Evolutionary conservation across 2,329 filamentous ascomycete species (phyloP), one percentile per base, ranked within the genome.

Genomic region (Podosphaera aphanis): DNA sequence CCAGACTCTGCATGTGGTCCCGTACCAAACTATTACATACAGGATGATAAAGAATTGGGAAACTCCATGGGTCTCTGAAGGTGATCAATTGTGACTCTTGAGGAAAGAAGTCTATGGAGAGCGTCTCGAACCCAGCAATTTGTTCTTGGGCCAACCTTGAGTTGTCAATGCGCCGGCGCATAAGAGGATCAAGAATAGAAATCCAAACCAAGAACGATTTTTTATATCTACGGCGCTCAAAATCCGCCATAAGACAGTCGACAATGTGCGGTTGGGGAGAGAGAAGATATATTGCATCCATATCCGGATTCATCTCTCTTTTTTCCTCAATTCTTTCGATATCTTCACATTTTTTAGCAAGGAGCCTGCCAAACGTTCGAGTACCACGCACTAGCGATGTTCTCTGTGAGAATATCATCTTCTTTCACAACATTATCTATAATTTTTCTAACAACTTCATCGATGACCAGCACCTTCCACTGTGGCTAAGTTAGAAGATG

Each of bases 401-500:
- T 93, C 64, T 85, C 77, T 61, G 93, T 92, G 64, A 98, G 79
- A 53, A 98, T 92, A 58, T 94, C 84, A 73, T 98, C 88, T 67
- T 94, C 82, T 57, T 84, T 88, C 60, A 88, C 74, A 41, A 83
- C 81, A 68, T 88, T 93, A 64, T 93, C 79, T 56, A 98, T 71
- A 55, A 98, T 73, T 62, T 80, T 86, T 61, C 79, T 78, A 60
- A 83, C 86, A 47, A 68, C 70, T 54, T 83, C 77, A 64, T 98
- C 90, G 56, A 94, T 69, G 45, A 98, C 79, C 54, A 98, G 67
- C 53, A 94, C 83, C 73, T 95, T 98, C 90, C 90, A 98, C 85
- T 94, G 53, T 35, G 47, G 42, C 38, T 29, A 8, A 46, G 47
- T 56, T 38, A 54, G 50, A 21, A 46, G 18, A 35, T 18, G 47